Evolutionary conservation across 1,284 basidiomycete species (phyloP).

Genomic region (Tremellales sp.): DNA sequence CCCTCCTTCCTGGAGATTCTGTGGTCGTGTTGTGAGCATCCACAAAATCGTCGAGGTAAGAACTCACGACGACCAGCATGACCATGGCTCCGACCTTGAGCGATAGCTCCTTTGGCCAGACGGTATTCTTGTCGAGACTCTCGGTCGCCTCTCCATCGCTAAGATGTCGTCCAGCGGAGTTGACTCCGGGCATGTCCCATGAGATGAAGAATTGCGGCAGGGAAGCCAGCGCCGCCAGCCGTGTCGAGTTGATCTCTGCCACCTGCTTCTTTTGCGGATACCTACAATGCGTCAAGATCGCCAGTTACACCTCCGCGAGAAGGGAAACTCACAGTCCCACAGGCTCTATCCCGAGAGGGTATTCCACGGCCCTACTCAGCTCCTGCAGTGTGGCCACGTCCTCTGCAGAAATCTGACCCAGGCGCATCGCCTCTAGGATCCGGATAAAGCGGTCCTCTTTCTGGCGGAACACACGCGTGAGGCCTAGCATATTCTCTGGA

Average conservation of each 20-base stretch:
- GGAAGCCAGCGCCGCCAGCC: constrained; percentile 19
- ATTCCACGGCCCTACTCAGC: constrained; percentile 22
- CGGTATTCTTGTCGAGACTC: constrained; percentile 26
- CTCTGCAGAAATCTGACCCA: constrained; percentile 17
- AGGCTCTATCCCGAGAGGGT: constrained; percentile 34
- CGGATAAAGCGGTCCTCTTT: constrained; percentile 49
- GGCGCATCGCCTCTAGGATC: constrained; percentile 42
- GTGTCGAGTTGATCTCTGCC: constrained; percentile 21
- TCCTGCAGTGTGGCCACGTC: constrained; percentile 17
- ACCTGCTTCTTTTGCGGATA: constrained; percentile 29
- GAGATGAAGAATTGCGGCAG: constrained; percentile 14
- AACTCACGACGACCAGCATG: constrained; percentile 39
- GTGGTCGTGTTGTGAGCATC: constrained; percentile 8
- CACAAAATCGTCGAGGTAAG: neutral
- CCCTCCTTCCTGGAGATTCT: constrained; percentile 24
- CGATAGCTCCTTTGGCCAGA: constrained; percentile 24
- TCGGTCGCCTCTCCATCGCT: constrained; percentile 18
- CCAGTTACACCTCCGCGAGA: neutral
- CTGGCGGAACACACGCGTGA: constrained; percentile 71
- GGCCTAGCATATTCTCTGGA: constrained; percentile 13
- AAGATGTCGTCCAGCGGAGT: constrained; percentile 16
- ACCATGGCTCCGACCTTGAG: constrained; percentile 38
- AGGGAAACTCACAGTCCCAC: constrained; percentile 34
- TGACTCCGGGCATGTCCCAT: constrained; percentile 22
- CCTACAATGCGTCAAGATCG: constrained; percentile 9